Evolutionary conservation across 306 rosid species (phyloP), one percentile per base, ranked within the genome.

Genomic region (Vigna nakashimae): DNA sequence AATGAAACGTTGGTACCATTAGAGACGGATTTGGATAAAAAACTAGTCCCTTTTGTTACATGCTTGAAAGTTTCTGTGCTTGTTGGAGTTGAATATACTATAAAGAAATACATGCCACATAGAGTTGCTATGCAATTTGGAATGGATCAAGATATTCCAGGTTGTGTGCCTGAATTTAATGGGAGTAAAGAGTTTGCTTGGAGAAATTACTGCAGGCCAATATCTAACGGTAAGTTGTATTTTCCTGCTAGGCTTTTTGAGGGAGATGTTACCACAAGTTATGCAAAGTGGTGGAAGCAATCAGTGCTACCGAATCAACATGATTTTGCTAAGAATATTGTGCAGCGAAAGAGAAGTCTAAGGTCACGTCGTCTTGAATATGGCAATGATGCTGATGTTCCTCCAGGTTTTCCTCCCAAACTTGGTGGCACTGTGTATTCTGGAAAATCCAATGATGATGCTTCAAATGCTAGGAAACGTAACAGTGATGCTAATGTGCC

Each of bases 121-220:
- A 65, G 89, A 70, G 88, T 90, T 24, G 81, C 90, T 3, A 73
- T 84, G 90, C 92, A 88, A 74, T 88, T 90, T 68, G 90, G 95
- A 42, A 68, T 86, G 77, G 93, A 91, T 80, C 93, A 89, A 79
- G 93, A 84, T 63, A 36, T 89, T 59, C 93, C 88, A 0, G 68
- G 71, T 43, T 22, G 3, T 32, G 72, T 46, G 57, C 20, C 74
- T 50, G 34, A n/a, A 15, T 9, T 12, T 10, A 51, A 64, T 18
- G 24, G 50, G 20, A 69, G 32, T 58, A 38, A 18, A 24, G 77
- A 36, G 36, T 24, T 56, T 60, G 86, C 86, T 34, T 87, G 90
- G 91, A 50, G 26, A 46, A 60, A 75, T 51, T 87, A 73, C 74
- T 43, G 46, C 26, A 77, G 79, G 48, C 56, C 76, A 4, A 10